These are phyloP conservation scores for Lachancea nothofagi DNA, from an alignment of 805 yeast species.

Conservation along the genomic window DNA sequence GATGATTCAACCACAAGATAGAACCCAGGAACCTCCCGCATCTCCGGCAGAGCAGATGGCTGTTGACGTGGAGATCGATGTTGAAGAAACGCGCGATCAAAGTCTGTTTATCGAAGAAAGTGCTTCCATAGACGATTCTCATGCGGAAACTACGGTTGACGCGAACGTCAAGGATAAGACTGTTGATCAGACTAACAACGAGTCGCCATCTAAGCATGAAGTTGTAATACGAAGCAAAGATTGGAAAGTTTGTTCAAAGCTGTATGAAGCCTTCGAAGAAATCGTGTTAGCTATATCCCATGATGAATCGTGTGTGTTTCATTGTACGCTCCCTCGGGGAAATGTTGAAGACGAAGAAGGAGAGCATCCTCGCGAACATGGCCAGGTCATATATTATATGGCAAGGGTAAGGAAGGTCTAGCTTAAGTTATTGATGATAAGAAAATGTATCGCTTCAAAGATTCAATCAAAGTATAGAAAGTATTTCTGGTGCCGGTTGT, in stretches of 20 bases:
- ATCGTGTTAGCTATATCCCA: conserved; percentile 55
- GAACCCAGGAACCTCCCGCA: conserved; percentile 3
- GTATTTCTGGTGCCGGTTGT: background rate
- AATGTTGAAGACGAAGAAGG: conserved; percentile 16
- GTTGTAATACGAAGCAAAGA: conserved; percentile 53
- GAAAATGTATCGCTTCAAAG: too few species aligned
- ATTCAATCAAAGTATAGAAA: too few species aligned
- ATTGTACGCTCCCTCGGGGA: conserved; percentile 57
- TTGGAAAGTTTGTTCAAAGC: conserved; percentile 61
- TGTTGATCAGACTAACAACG: conserved; percentile 13
- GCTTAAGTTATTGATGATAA: too few species aligned
- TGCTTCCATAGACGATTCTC: conserved; percentile 17
- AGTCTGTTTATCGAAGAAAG: conserved; percentile 6
- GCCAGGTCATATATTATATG: conserved; percentile 61
- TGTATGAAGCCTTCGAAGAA: conserved; percentile 57
- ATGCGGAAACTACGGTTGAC: background rate
- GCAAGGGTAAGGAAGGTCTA: conserved; percentile 28
- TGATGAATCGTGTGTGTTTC: conserved; percentile 55
- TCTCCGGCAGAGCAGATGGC: background rate
- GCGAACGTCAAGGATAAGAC: background rate
- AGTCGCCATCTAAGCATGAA: conserved; percentile 28
- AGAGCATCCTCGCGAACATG: conserved; percentile 41
- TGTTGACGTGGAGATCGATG: background rate
- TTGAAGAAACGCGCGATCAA: conserved; percentile 1
- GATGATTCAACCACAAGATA: conserved; percentile 11